Base-by-base conservation (phyloP, 441 rosid species). In the Theobroma grandiflorum region DNA sequence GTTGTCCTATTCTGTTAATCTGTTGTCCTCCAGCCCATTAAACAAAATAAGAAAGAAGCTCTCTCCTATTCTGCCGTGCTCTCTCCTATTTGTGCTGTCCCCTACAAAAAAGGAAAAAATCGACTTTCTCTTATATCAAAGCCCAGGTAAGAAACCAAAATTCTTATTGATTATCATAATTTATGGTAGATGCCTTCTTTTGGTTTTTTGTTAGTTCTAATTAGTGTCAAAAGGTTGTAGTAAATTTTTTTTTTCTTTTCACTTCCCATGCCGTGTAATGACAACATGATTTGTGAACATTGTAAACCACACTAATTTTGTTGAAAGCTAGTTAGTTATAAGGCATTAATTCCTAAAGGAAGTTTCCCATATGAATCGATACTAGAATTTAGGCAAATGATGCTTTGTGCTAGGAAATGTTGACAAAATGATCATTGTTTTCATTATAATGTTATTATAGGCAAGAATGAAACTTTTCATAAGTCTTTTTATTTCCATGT, bases 381-480 rank as follows among this genome's bases (percentile, higher is more conserved):
- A 26, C 31, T 26, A 26, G 31, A 26, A 26, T 26, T 1, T 26
- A 26, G 31, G 1, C 31, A 26, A 0, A 26, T 26, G 31, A 26
- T 26, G 31, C 31, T 26, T 26, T 26, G 31, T 26, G 31, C 31
- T 26, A 1, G 31, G 31, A 26, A 26, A 26, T 26, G 31, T 26
- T 26, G 31, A 26, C 31, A 26, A 26, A 26, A 26, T 26, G 31
- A 26, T 26, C 0, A 15, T 20, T 20, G 35, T 47, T 20, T 47
- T 35, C 12, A 31, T 22, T 12, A 2, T 49, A 26, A 71, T 71
- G 75, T 7, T 8, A 71, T 31, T 66, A 40, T 49, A 14, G 57
- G 14, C 47, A 70, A 20, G 49, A 50, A 49, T 47, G 75, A 71
- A 9, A 65, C n/a, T 65, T 7, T 31, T 71, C 55, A 7, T 71